A percentile compares a stretch with the other conserved stretches of the same genome.
phyloP scores from a whole-genome alignment of 371 early-diverging fungal species.

The Mortierella sp. region DNA sequence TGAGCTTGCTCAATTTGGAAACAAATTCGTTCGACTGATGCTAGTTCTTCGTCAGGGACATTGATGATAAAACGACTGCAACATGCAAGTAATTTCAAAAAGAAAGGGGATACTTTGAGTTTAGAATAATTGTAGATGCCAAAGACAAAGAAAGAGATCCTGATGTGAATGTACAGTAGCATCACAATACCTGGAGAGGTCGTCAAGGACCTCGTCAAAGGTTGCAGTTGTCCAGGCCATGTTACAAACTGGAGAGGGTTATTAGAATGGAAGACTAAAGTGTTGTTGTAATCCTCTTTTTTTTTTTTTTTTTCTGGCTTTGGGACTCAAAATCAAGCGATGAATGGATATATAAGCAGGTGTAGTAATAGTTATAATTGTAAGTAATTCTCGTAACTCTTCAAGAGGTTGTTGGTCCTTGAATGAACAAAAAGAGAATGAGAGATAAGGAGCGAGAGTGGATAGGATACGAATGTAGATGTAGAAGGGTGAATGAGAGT shows the following conservation, averaged over 20 bases:
- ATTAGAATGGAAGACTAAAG: background rate
- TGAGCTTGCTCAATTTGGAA: conserved; percentile 99
- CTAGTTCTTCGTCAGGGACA: conserved; percentile 93
- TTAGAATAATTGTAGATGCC: background rate
- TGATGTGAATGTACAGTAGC: background rate
- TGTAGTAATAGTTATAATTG: background rate
- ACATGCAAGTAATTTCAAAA: conserved; percentile 6
- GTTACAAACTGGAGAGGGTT: background rate
- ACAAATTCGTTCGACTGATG: conserved; percentile 93
- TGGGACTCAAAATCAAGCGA: background rate
- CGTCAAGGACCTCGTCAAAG: conserved; percentile 87
- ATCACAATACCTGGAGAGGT: conserved; percentile 79
- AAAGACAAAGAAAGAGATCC: conserved; percentile 2
- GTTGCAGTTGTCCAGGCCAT: conserved; percentile 76
- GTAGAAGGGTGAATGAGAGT: background rate
- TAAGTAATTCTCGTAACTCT: too few relatives aligned
- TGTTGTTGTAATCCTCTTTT: background rate
- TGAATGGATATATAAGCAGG: background rate
- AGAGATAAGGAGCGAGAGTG: background rate
- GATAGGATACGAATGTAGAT: background rate
- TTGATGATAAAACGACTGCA: conserved; percentile 97
- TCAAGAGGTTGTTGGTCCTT: background rate
- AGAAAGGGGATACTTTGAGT: background rate
- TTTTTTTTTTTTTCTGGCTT: too few relatives aligned
- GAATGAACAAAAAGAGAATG: background rate